Evolutionary conservation across 1,284 basidiomycete species (phyloP), one percentile per base, ranked within the genome.

Genomic region (Coriolopsis trogii): DNA sequence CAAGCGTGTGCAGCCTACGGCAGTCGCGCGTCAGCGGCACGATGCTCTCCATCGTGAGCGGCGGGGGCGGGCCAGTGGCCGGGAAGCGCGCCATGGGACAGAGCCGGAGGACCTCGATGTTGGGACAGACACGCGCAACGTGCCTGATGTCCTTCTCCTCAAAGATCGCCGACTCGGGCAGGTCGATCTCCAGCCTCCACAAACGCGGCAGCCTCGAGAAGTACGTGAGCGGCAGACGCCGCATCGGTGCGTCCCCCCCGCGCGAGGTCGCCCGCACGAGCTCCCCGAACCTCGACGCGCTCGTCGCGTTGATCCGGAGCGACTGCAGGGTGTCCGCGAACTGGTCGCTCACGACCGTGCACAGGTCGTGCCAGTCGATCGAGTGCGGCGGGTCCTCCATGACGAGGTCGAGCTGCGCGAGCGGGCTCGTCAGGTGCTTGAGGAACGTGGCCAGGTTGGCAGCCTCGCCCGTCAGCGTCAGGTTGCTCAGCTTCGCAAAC

Each of bases 361-460:
- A 86, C 18, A 90, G 73, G 54, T 87, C 80, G 58, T 81, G 80
- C 88, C 88, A 91, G 62, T 89, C 87, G 12, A 78, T 77, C 53
- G 76, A 77, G 59, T 84, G 79, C 12, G 87, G 85, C 13, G 88
- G 86, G 61, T 90, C 88, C 58, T 90, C 88, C 56, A 91, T 83
- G 62, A 83, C 73, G 34, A 91, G 77, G 47, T 90, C 87, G 53
- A 91, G 75, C 44, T 79, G 76, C 21, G 74, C 70, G 59, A 91
- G 69, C 28, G 79, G 74, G 63, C 78, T 81, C 15, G 79, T 75
- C 60, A 91, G 67, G 62, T 88, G 85, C 58, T 77, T 81, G 55
- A 90, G 67, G 71, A 91, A 91, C 15, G 81, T 81, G 4, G 80
- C 78, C 46, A 89, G 79, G 65, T 84, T 87, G 7, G 78, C 74